phyloP scores from a whole-genome alignment of 345 rosid species.

The Eucalyptus lansdowneana region DNA sequence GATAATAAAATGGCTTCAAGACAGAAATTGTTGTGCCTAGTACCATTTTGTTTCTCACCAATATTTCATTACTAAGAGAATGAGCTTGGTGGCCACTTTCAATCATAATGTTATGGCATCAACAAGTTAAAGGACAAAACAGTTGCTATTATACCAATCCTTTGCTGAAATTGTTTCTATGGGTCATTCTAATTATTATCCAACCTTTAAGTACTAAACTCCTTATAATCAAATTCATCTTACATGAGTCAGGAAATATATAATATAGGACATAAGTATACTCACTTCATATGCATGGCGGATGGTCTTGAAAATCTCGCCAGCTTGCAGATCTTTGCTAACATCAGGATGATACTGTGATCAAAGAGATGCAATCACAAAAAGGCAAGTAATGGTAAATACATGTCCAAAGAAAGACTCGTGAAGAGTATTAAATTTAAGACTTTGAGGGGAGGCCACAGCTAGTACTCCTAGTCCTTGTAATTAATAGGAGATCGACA shows the following conservation, averaged over 20 bases:
- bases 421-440: background rate
- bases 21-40: background rate
- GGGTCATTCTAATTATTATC: background rate
- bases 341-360: conserved; percentile 87
- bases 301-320: conserved; percentile 70
- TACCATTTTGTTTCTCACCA: background rate
- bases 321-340: conserved; percentile 54
- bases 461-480: background rate
- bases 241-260: background rate
- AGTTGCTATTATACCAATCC: background rate
- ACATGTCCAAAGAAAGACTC: background rate
- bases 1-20: background rate
- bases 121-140: background rate
- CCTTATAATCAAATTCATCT: background rate
- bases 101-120: background rate
- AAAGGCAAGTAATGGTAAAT: background rate
- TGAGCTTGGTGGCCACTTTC: background rate
- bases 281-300: conserved; percentile 71
- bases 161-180: background rate
- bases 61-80: background rate
- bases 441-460: background rate
- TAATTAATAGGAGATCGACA: background rate
- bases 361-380: conserved; percentile 1
- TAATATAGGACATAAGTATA: background rate
- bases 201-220: background rate